Evolutionary conservation across 176 grass and related monocot species (phyloP), one percentile per base, ranked within the genome.

Genomic region (Tillandsia fasciculata): DNA sequence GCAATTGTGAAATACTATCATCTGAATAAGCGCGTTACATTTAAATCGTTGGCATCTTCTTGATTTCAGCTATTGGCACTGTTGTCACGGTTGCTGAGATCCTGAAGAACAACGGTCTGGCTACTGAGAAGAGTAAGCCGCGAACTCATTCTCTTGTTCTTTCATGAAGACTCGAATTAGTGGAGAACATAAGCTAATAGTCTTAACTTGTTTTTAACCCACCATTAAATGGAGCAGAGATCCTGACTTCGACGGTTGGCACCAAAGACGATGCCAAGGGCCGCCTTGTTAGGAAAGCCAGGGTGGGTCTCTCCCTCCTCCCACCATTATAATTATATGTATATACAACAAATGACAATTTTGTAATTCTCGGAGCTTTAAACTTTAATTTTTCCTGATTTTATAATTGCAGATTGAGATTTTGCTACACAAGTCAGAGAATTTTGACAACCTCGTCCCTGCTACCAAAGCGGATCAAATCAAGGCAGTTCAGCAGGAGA

Each of bases 21-120:
- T 42, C 33, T 42, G 33, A 42, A 33, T 33, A 56, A 3, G 13
- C 1, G 12, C 3, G 8, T 8, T 57, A n/a, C 12, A 57, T 57
- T 6, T 57, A 15, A 15, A 17, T 17, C 14, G 7, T 57, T 1
- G 8, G 12, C 13, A 6, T 49, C 13, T 48, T 66, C 75, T 66
- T 71, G 1, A 48, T 78, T 88, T 8, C 80, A 91, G 86, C 88
- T 49, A 92, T 96, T 64, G 86, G 88, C 68, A 89, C 88, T 2
- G 88, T 96, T 11, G 92, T 92, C 3, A 96, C 86, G 13, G 92
- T 96, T 53, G 86, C 92, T 18, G 92, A 96, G 68, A 96, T 96
- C 65, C 78, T 89, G 56, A 96, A 96, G 81, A 91, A 91, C 73
- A 96, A 82, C 64, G 88, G 86, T 51, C 68, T 89, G 3, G 92